Base-by-base conservation (phyloP, 2,329 filamentous ascomycete genomes). In the Penicillium vulpinum region DNA sequence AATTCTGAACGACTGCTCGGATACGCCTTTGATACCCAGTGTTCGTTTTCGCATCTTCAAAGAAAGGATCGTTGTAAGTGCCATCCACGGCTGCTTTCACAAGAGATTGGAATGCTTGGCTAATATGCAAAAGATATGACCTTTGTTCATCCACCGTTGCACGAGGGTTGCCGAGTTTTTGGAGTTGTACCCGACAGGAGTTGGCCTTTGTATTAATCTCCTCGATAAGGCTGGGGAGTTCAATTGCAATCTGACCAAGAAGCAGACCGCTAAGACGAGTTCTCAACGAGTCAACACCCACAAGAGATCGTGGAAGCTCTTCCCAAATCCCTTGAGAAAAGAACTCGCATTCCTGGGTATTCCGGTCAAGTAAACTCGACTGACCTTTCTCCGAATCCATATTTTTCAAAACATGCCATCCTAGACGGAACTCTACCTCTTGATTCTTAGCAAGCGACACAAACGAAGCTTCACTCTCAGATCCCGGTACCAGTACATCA, bases 351-450 rank as follows among this genome's bases (percentile, higher is more conserved):
- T 76, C 74, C 6, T 67, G 48, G 8, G 50, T 39, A 60, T 76
- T 67, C 33, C 73, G 64, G 22, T 69, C 59, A 2, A 47, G 46
- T 8, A 67, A 46, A 3, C 49, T 62, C 26, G 21, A 59, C 22
- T 50, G 63, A 54, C 49, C 54, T 64, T 77, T 59, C 57, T 82
- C 62, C 57, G 70, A 74, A 60, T 75, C 62, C 52, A 77, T 59
- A 61, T 82, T 82, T 53, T 70, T 76, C 1, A 82, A 67, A 1
- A 80, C 73, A 64, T 82, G 80, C 80, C 79, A 82, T 1, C 80
- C 79, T 0, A 82, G 74, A 40, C 73, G 71, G 45, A 81, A 78
- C 28, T 69, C 63, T 0, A 76, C 68, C 38, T 80, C 71, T 48
- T 79, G 63, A 40, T 81, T 81, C 26, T 68, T 70, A 0, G 75